Base-by-base conservation (phyloP, 805 yeast species). In the Metschnikowia amazonensis region DNA sequence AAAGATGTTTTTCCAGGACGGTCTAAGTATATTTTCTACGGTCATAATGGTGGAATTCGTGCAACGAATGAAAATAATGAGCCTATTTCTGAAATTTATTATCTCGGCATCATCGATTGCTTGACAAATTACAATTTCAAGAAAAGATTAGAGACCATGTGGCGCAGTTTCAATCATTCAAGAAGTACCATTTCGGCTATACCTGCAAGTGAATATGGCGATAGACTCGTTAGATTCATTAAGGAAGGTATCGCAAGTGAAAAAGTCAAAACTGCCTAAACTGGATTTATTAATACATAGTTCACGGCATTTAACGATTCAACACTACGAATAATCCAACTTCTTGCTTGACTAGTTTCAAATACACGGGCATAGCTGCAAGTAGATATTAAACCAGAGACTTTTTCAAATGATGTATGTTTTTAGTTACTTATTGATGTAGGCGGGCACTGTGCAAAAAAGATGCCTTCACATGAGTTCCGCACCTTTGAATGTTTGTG, bases 101-200 rank as follows among this genome's bases (percentile, higher is more conserved):
- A 90, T 59, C 69, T 94, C 56, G 99, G 99, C 7, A 84, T 94
- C 31, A 94, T 94, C 52, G 99, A 94, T 61, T 92, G 96, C 65
- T 71, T 94, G 54, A 94, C 99, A 0, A 80, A 80, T 51, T 88
- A 88, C 57, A 81, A 86, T 0, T 64, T 83, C 18, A 68, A 81
- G 53, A 94, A 94, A 62, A 76, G 78, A 51, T 63, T 89, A 37
- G 99, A 94, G 60, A 92, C 98, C 0, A 79, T 87, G 51, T 85
- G 89, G 82, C 78, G 96, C 62, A 75, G 86, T 13, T 56, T 94
- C 21, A 77, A 78, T 30, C 86, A 88, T 59, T 76, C 81, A 32
- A 69, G 90, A 45, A 75, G 75, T 36, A 76, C 83, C 3, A 82
- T 95, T 2, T 86, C 96, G 54, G 95, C 99, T 0, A 74, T 94